These are phyloP conservation scores for Agarophyton chilense DNA, from an alignment of 23 red algal genomes.

Conservation along the genomic window DNA sequence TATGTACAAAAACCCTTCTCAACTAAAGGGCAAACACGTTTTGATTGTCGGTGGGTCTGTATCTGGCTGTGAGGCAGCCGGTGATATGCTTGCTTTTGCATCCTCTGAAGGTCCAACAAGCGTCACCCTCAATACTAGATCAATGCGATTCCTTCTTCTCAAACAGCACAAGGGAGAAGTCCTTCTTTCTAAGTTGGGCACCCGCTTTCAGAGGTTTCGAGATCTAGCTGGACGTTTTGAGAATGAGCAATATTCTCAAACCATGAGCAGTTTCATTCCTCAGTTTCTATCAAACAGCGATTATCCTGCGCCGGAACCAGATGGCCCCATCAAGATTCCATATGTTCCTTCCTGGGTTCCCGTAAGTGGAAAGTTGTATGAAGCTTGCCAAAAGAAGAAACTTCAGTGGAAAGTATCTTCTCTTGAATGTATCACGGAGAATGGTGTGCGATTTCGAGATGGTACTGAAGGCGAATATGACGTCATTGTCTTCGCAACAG, in stretches of 20 bases:
- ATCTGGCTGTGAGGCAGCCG: conserved; percentile 12
- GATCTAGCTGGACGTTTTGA: not conserved
- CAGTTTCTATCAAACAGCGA: conserved; percentile 8
- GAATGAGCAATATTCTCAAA: not conserved
- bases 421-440: not conserved
- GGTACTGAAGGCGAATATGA: conserved; percentile 9
- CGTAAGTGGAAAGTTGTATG: not conserved
- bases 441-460: conserved; percentile 23
- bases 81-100: conserved; percentile 1
- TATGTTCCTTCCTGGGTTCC: not conserved
- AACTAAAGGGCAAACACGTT: conserved; percentile 5
- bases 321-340: not conserved
- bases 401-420: not conserved
- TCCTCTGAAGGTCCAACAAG: not conserved
- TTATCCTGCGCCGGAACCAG: not conserved
- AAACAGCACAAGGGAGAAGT: conserved; percentile 6
- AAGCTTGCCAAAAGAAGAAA: not conserved
- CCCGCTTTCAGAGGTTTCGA: conserved; percentile 15
- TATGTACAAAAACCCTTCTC: conserved; percentile 23
- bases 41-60: conserved; percentile 13
- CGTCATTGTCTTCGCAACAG: conserved; percentile 25
- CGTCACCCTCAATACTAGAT: conserved; percentile 23
- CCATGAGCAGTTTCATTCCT: not conserved
- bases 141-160: conserved; percentile 15
- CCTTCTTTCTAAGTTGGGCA: not conserved